Base-by-base conservation (phyloP, 2,329 filamentous ascomycete species). In the Colletotrichum eremochloae region DNA sequence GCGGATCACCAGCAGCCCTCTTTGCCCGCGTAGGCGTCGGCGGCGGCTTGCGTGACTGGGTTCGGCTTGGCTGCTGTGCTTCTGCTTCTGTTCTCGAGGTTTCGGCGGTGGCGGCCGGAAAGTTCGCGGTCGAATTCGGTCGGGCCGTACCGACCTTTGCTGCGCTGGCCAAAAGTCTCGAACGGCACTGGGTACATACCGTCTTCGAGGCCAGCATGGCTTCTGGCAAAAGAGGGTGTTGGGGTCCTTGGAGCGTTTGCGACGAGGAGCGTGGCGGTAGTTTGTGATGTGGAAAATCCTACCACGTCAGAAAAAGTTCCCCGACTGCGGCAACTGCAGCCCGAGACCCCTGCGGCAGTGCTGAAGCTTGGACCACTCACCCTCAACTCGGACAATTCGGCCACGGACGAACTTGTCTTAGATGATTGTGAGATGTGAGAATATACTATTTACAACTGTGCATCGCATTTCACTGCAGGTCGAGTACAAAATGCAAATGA, bases 201-300 rank as follows among this genome's bases (percentile, higher is more conserved):
- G 77, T 76, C 67, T 81, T 77, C 67, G 82, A 78, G 66, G 79
- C 75, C 74, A 79, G 78, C 82, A 83, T 83, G 62, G 65, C 73
- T 73, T 56, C 48, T 62, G 56, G 42, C 58, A 36, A 24, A 12
- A 55, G 61, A 29, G 9, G 20, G 55, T 55, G 40, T 69, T 48
- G 55, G 33, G 53, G 18, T 20, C 29, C 24, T 24, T 9, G 11
- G 18, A 8, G 3, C 52, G 20, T 48, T 67, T 57, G 68, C 50
- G 57, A 15, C 24, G 15, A 64, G 20, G 2, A 46, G 50, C 40
- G 67, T 24, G 33, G 62, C 14, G 42, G 33, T n/a, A 31, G 53
- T 63, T 56, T 52, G 40, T 18, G 60, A 40, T 29, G 36, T 9
- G 8, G 62, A 55, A 46, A 60, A 55, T 14, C n/a, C 40, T 29